Evolutionary conservation across 2,329 filamentous ascomycete species (phyloP).

Genomic region (Penicillium sp.): DNA sequence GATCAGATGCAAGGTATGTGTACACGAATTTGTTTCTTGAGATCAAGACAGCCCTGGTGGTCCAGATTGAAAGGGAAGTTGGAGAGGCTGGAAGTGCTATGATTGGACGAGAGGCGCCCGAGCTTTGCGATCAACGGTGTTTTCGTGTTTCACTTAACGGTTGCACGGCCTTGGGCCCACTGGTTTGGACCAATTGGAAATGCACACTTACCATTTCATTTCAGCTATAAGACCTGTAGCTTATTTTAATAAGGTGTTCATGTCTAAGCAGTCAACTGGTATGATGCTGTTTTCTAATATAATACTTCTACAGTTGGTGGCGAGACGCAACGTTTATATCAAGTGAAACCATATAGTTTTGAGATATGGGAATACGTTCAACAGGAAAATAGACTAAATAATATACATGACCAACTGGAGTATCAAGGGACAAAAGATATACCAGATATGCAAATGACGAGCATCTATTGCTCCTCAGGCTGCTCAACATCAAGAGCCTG

Average conservation of each 20-base stretch:
- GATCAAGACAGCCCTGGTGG: background rate
- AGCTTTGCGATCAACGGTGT: slow-evolving; percentile 17
- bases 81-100: slow-evolving; percentile 21
- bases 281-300: too few relatives aligned
- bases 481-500: slow-evolving; percentile 8
- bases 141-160: slow-evolving; percentile 6
- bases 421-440: background rate
- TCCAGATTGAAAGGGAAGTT: slow-evolving; percentile 13
- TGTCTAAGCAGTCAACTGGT: too few relatives aligned
- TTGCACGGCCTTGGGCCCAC: slow-evolving; percentile 6
- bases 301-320: background rate
- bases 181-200: background rate
- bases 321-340: background rate
- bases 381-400: slow-evolving; percentile 19
- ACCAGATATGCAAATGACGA: slow-evolving; percentile 6
- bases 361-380: slow-evolving; percentile 20
- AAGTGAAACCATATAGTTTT: background rate
- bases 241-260: too few relatives aligned
- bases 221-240: too few relatives aligned
- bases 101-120: slow-evolving; percentile 21
- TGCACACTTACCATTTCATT: background rate
- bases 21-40: background rate
- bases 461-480: slow-evolving; percentile 1
- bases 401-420: slow-evolving; percentile 24
- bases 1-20: background rate